Base-by-base conservation (phyloP, 2,329 filamentous ascomycete genomes). In the Ilyonectria destructans region DNA sequence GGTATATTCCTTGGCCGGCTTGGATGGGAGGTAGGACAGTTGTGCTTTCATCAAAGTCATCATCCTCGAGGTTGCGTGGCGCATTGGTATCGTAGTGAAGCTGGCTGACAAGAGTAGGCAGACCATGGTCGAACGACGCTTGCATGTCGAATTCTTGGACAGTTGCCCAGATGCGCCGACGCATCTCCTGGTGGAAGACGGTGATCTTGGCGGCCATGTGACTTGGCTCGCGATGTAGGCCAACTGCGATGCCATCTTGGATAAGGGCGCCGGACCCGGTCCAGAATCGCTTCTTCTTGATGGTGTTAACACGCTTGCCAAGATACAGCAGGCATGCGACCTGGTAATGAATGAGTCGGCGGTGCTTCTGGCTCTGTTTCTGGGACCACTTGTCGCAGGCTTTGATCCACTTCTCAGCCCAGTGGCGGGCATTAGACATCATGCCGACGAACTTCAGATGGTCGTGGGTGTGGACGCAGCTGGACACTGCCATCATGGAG, bases 241-340 rank as follows among this genome's bases (percentile, higher is more conserved):
- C 88, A 33, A 90, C 85, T 2, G 86, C 85, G 65, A 90, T 86
- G 62, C 86, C 88, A 58, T 90, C 86, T 55, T 88, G 87, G 15
- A 89, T 85, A 63, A 90, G 81, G 6, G 85, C 82, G 0, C 88
- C 88, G 1, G 88, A 83, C 45, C 84, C 83, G 17, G 87, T 88
- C 88, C 88, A 90, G 77, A 89, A 90, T 13, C 87, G 83, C 83
- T 90, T 90, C 84, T 90, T 90, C 82, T 90, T 89, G 70, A 90
- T 85, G 2, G 86, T 88, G 78, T 91, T 91, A 70, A 90, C 86
- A 33, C 87, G 83, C 82, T 90, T 90, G 49, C 86, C 87, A 2
- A 90, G 83, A 70, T 89, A 90, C n/a, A 88, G 74, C 35, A 91
- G 80, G 71, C 88, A 90, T 13, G 85, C 83, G 17, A 90, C 85